Percentiles rank a stretch among this genome's conserved stretches.
Conservation (phyloP, 495 filamentous ascomycete genomes). For the Hyphodiscus hymeniophilus region DNA sequence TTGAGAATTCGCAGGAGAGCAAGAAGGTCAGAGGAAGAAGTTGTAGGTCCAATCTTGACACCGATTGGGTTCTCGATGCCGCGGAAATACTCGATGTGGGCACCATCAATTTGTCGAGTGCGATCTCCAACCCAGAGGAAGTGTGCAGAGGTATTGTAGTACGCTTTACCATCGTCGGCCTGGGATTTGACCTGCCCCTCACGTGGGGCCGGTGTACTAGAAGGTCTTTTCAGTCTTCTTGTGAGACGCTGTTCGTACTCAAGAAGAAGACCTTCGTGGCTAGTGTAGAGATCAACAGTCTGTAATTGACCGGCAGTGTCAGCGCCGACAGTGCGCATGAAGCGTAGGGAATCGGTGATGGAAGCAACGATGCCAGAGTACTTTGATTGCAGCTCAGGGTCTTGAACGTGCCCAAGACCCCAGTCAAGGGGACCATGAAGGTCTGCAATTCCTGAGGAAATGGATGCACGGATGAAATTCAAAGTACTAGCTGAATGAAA, state of each 20-base stretch:
- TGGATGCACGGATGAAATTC: slow-evolving; percentile 79
- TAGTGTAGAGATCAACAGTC: slow-evolving; percentile 93
- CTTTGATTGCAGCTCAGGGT: slow-evolving; percentile 70
- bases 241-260: slow-evolving; percentile 91
- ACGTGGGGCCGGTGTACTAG: slow-evolving; percentile 2
- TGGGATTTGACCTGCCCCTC: not conserved
- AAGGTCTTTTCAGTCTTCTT: slow-evolving; percentile 60
- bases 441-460: slow-evolving; percentile 86
- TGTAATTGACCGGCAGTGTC: slow-evolving; percentile 77
- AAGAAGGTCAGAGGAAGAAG: slow-evolving; percentile 63
- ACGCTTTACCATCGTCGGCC: slow-evolving; percentile 34
- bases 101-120: slow-evolving; percentile 83
- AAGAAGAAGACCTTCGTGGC: slow-evolving; percentile 87
- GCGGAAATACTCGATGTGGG: slow-evolving; percentile 95
- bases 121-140: slow-evolving; percentile 98
- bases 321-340: slow-evolving; percentile 93
- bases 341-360: slow-evolving; percentile 83
- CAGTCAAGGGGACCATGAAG: slow-evolving; percentile 90
- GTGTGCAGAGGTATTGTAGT: slow-evolving; percentile 88
- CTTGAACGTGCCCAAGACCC: slow-evolving; percentile 87
- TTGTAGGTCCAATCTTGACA: slow-evolving; percentile 89
- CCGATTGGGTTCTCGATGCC: slow-evolving; percentile 93
- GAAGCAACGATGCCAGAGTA: slow-evolving; percentile 77
- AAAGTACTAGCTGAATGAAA: slow-evolving; percentile 90
- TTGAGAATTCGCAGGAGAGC: slow-evolving; percentile 76